Evolutionary conservation across 768 basidiomycete species (phyloP), one percentile per base, ranked within the genome.

Genomic region (Pulveroboletus sp.): DNA sequence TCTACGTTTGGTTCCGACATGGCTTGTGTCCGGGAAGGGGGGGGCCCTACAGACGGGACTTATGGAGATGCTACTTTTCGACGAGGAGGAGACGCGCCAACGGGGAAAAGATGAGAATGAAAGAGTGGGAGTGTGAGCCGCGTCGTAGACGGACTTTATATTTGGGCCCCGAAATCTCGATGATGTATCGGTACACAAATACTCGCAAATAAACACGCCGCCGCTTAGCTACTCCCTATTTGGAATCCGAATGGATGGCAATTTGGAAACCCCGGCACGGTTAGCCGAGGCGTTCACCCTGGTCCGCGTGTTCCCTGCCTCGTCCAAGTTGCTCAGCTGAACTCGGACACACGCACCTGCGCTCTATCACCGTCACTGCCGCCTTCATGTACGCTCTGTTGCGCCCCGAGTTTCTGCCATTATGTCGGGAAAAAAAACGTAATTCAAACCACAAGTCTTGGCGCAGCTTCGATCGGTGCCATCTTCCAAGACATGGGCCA

Each of bases 1-100:
- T 80, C 79, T 59, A 73, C 71, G 67, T 67, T 75, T 53, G 77
- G 64, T 43, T 68, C 68, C 50, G 67, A 61, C 67, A 69, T 68
- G 51, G 47, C 10, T 41, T 9, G 27, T n/a, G 46, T 35, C 1
- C 32, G 37, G 27, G 18, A 33, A 28, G 28, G 26, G 44, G 49
- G 5, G 39, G 54, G 39, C 68, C 68, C 68, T 64, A 62, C 51
- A 62, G 65, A 63, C n/a, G 7, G 14, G 39, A 47, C 63, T 62
- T 67, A 62, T 59, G 59, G 58, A 49, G 50, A 42, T 12, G 35
- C 56, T 46, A 17, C 54, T 55, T 57, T 61, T 56, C 46, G 43
- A 39, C 28, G 32, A 36, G 32, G 47, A 39, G 18, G 41, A 36
- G 26, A 36, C 53, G 37, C 52, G 47, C 35, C 46, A 43, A 54